A percentile compares a stretch with the other conserved stretches of the same genome.
Evolutionary conservation across 495 filamentous ascomycete genomes (phyloP).

Genomic region (Podospora pseudoanserina): DNA sequence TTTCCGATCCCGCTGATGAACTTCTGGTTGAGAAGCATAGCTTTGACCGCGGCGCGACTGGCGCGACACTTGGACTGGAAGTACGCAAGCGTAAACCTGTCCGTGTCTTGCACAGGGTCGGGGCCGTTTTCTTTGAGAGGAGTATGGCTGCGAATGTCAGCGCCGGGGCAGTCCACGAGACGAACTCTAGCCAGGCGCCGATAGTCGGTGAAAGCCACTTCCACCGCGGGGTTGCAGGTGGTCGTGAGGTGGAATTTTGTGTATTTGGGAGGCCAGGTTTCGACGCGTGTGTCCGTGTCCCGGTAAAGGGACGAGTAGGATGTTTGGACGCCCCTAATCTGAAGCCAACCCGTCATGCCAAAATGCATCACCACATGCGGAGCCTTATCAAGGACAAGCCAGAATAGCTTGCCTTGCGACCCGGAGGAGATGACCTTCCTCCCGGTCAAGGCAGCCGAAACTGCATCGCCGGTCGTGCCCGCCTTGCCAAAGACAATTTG

Average conservation of each 20-base stretch:
- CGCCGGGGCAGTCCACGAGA: slow-evolving; percentile 73
- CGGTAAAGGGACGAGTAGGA: slow-evolving; percentile 50
- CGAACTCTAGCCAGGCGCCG: slow-evolving; percentile 74
- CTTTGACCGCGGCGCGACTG: slow-evolving; percentile 81
- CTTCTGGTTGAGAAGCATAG: slow-evolving; percentile 81
- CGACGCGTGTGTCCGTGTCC: slow-evolving; percentile 33
- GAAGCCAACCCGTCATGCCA: slow-evolving; percentile 88
- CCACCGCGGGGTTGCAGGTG: slow-evolving; percentile 54
- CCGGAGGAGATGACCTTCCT: slow-evolving; percentile 72
- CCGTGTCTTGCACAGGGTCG: slow-evolving; percentile 81
- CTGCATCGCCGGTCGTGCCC: slow-evolving; percentile 67
- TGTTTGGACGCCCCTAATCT: slow-evolving; percentile 71
- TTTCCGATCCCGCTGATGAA: slow-evolving; percentile 92
- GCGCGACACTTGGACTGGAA: slow-evolving; percentile 62
- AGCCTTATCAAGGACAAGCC: slow-evolving; percentile 54
- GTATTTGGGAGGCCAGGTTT: slow-evolving; percentile 82
- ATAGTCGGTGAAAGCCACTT: slow-evolving; percentile 81
- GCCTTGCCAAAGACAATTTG: slow-evolving; percentile 81
- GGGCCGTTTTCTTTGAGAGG: slow-evolving; percentile 90
- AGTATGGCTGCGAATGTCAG: slow-evolving; percentile 66
- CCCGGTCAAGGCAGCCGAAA: slow-evolving; percentile 68
- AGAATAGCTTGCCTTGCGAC: slow-evolving; percentile 96
- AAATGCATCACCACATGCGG: slow-evolving; percentile 92
- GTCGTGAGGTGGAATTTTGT: slow-evolving; percentile 75
- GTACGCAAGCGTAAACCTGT: slow-evolving; percentile 69